Conservation (phyloP, 176 grass and related monocot species). For the Aegilops tauschii region DNA sequence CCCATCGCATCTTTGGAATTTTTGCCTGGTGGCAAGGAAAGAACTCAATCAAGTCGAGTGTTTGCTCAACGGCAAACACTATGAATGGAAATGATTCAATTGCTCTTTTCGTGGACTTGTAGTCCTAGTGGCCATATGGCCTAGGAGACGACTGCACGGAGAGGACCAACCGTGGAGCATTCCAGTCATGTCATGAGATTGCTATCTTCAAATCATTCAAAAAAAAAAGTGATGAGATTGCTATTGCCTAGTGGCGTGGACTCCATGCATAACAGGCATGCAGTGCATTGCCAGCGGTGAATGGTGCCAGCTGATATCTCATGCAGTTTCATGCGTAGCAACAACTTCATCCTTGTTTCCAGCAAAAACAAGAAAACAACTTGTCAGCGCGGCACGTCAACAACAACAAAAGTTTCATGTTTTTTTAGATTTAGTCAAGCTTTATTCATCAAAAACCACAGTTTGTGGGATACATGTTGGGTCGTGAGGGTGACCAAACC, state of each 20-base stretch:
- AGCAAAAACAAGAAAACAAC: no score
- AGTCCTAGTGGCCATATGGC: neutral
- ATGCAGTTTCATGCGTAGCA: neutral
- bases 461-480: no score
- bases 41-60: no score
- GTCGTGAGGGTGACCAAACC: no score
- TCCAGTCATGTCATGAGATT: conserved; percentile 6
- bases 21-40: no score
- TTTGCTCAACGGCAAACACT: neutral
- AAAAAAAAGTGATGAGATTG: neutral
- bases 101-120: neutral
- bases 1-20: neutral
- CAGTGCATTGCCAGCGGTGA: neutral
- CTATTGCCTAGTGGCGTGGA: neutral
- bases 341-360: neutral
- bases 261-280: neutral
- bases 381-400: no score
- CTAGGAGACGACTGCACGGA: neutral
- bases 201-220: no score
- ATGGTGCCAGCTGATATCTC: neutral
- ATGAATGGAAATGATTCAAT: neutral
- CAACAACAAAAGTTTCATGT: no score
- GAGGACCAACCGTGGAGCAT: neutral
- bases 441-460: no score
- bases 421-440: no score